These are phyloP conservation scores for Phallus indusiatus DNA, from an alignment of 768 basidiomycete species.

Conservation along the genomic window DNA sequence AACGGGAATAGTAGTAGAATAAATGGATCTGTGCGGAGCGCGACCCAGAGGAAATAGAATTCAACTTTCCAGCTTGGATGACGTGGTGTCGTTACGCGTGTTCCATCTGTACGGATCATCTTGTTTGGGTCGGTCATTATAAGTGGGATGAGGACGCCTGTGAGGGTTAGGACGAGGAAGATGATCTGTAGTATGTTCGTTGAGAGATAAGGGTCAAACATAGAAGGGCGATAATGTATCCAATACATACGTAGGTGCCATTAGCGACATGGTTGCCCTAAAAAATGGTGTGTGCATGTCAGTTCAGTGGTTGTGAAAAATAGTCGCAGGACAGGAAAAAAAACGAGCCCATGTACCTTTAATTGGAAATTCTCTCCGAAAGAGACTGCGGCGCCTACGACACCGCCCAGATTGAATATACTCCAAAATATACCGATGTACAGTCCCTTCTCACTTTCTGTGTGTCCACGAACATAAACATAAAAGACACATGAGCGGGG, in stretches of 20 bases:
- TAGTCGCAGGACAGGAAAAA: not conserved
- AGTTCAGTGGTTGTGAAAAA: not conserved
- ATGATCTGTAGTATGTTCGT: constrained; percentile 41
- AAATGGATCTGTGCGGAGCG: constrained; percentile 59
- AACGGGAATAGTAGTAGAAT: constrained; percentile 75
- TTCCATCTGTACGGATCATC: constrained; percentile 69
- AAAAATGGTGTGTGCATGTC: not conserved
- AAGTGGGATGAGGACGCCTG: constrained; percentile 58
- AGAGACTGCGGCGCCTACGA: constrained; percentile 69
- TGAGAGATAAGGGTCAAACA: not conserved
- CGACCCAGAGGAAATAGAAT: constrained; percentile 56
- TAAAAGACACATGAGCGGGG: too few species aligned
- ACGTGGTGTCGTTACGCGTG: constrained; percentile 48
- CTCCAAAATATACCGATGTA: constrained; percentile 79
- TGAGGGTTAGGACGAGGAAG: constrained; percentile 62
- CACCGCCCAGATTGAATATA: constrained; percentile 75
- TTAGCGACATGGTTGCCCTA: constrained; percentile 44
- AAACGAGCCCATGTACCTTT: constrained; percentile 35
- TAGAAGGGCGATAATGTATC: not conserved
- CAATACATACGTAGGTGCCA: constrained; percentile 59
- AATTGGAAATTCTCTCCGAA: constrained; percentile 63
- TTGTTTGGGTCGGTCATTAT: constrained; percentile 63
- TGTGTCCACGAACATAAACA: not conserved
- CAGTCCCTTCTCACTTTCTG: constrained; percentile 61
- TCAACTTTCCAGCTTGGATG: constrained; percentile 76